Percentiles rank a stretch among this genome's conserved stretches.
Evolutionary conservation across 2,329 filamentous ascomycete species (phyloP).

Genomic region (Penicillium sp.): DNA sequence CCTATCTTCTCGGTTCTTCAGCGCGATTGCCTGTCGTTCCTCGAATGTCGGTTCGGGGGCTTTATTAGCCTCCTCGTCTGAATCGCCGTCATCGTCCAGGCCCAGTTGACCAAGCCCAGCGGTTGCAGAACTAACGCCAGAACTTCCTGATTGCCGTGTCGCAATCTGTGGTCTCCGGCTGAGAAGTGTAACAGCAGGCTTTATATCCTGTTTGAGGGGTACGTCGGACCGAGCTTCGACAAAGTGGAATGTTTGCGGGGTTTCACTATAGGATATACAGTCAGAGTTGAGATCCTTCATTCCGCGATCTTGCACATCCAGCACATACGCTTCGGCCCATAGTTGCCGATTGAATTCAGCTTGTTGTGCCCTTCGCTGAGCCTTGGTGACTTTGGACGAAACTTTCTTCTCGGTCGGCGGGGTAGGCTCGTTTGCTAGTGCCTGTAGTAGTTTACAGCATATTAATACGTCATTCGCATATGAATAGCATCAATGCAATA

Average conservation of each 20-base stretch:
- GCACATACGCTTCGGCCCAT: constrained; percentile 79
- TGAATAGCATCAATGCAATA: not conserved
- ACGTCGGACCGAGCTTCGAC: constrained; percentile 64
- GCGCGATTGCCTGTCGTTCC: constrained; percentile 74
- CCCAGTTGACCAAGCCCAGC: constrained; percentile 49
- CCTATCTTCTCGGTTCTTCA: constrained; percentile 82
- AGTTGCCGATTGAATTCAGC: constrained; percentile 79
- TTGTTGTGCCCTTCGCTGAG: constrained; percentile 77
- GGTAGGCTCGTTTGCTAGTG: constrained; percentile 40
- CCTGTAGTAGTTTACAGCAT: constrained; percentile 28
- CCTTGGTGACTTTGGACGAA: constrained; percentile 63
- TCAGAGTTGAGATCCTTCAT: constrained; percentile 6
- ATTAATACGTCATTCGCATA: constrained; percentile 3
- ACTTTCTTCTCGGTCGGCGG: constrained; percentile 45
- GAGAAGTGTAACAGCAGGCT: constrained; percentile 78
- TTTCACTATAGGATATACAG: constrained; percentile 56
- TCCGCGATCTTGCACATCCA: not conserved
- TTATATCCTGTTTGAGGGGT: constrained; percentile 71
- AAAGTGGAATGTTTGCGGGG: constrained; percentile 72
- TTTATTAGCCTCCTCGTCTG: constrained; percentile 61
- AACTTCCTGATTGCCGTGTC: constrained; percentile 53
- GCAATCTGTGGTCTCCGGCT: constrained; percentile 76
- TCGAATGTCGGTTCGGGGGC: constrained; percentile 68
- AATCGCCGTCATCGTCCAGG: constrained; percentile 61
- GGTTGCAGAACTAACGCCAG: constrained; percentile 42